Percentiles rank a stretch among this genome's conserved stretches.
phyloP scores from a whole-genome alignment of 805 yeast species.

The Torulaspora quercuum region DNA sequence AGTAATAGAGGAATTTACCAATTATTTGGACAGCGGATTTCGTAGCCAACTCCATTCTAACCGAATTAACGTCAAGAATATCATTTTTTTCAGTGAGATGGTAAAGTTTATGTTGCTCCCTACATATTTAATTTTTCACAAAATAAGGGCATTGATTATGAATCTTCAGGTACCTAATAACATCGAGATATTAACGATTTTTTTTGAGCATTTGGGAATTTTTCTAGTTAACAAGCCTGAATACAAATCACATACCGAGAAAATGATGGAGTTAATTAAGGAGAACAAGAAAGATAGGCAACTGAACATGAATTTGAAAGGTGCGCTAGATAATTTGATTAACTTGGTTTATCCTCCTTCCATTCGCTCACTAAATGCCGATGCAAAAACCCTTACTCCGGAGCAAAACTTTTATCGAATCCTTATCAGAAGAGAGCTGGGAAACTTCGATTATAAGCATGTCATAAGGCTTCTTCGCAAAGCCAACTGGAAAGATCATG shows the following conservation, averaged over 20 bases:
- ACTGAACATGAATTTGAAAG: constrained; percentile 51
- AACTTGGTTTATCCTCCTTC: constrained; percentile 55
- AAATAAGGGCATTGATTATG: constrained; percentile 57
- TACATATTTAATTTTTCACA: constrained; percentile 66
- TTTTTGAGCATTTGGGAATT: constrained; percentile 72
- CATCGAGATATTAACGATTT: constrained; percentile 62
- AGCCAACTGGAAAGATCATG: constrained; percentile 46
- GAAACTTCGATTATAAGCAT: constrained; percentile 33
- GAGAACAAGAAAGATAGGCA: constrained; percentile 47
- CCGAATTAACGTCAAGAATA: constrained; percentile 50
- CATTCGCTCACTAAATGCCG: constrained; percentile 36
- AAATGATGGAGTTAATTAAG: constrained; percentile 57
- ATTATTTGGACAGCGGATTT: constrained; percentile 55
- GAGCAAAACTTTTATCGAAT: constrained; percentile 49
- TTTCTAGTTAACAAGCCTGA: constrained; percentile 57
- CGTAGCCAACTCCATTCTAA: constrained; percentile 56
- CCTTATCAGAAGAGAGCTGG: constrained; percentile 52
- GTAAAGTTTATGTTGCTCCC: constrained; percentile 75
- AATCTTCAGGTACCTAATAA: constrained; percentile 53
- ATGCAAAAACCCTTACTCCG: constrained; percentile 34
- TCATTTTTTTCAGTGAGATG: constrained; percentile 68
- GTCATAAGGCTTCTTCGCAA: constrained; percentile 41
- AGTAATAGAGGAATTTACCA: constrained; percentile 50
- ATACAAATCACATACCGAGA: constrained; percentile 55
- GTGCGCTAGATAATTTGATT: constrained; percentile 56